phyloP scores from a whole-genome alignment of 345 rosid species.

The Boechera divaricarpa region DNA sequence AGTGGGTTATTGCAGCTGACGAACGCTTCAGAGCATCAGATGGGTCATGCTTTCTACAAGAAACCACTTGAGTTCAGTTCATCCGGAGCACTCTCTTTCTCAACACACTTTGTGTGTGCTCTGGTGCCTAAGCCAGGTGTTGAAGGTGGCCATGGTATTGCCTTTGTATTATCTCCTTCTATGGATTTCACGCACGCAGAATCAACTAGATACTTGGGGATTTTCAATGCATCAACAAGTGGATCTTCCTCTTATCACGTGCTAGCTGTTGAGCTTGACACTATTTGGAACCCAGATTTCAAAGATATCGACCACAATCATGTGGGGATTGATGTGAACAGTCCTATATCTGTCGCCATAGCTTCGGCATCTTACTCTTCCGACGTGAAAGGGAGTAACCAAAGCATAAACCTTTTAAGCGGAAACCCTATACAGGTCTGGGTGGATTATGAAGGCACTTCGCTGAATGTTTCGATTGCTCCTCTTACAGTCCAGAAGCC shows the following conservation, averaged over 20 bases:
- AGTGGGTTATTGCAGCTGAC: conserved; percentile 61
- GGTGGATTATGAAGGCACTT: conserved; percentile 62
- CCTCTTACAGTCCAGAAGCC: conserved; percentile 50
- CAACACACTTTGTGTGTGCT: conserved; percentile 53
- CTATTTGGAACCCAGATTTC: conserved; percentile 53
- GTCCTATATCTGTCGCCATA: conserved; percentile 47
- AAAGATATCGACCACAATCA: conserved; percentile 53
- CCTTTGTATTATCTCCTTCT: conserved; percentile 51
- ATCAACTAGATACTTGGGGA: conserved; percentile 49
- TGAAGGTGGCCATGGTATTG: conserved; percentile 58
- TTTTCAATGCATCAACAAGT: conserved; percentile 49
- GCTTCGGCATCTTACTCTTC: conserved; percentile 52
- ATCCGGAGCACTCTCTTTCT: conserved; percentile 45
- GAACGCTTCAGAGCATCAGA: conserved; percentile 41
- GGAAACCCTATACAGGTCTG: conserved; percentile 60
- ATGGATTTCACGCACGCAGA: conserved; percentile 31
- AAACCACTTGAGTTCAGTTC: conserved; percentile 54
- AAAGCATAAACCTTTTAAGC: conserved; percentile 47
- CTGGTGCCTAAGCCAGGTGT: conserved; percentile 40
- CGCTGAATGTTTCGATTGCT: conserved; percentile 57
- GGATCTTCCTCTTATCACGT: conserved; percentile 47
- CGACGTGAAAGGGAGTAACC: conserved; percentile 17
- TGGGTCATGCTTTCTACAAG: conserved; percentile 59
- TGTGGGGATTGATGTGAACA: conserved; percentile 65
- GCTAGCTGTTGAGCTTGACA: conserved; percentile 67